Evolutionary conservation across 2,329 filamentous ascomycete genomes (phyloP).

Genomic region (Apiospora arundinis): DNA sequence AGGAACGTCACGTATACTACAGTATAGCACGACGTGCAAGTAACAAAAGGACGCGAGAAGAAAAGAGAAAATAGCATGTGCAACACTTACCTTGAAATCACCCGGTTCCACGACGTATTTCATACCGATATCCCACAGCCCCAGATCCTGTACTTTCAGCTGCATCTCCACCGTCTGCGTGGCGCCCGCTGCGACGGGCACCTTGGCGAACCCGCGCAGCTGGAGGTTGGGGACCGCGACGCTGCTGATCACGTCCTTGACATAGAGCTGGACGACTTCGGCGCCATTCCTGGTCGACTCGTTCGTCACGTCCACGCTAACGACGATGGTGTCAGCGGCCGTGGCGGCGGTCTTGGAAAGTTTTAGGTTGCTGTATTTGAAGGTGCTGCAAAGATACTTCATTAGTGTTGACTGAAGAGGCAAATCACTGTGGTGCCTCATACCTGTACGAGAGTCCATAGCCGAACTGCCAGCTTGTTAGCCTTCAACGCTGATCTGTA

Average conservation of each 20-base stretch:
- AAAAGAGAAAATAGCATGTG: neutral
- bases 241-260: conserved; percentile 66
- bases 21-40: neutral
- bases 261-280: conserved; percentile 73
- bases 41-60: neutral
- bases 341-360: conserved; percentile 56
- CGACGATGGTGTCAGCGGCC: conserved; percentile 59
- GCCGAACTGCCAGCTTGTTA: conserved; percentile 56
- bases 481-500: neutral
- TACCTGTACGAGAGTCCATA: conserved; percentile 66
- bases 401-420: neutral
- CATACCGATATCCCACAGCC: conserved; percentile 59
- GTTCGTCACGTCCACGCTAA: conserved; percentile 68
- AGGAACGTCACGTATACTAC: neutral
- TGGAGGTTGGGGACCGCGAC: conserved; percentile 69
- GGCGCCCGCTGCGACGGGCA: conserved; percentile 63
- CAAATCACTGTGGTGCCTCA: neutral
- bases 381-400: conserved; percentile 49
- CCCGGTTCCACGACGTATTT: conserved; percentile 66
- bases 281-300: conserved; percentile 61
- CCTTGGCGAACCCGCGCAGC: conserved; percentile 73
- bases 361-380: conserved; percentile 61
- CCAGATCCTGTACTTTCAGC: conserved; percentile 61
- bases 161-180: conserved; percentile 59
- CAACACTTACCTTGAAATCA: conserved; percentile 59